These are phyloP conservation scores for Eugenia klotzschiana DNA, from an alignment of 441 rosid species.

Conservation along the genomic window DNA sequence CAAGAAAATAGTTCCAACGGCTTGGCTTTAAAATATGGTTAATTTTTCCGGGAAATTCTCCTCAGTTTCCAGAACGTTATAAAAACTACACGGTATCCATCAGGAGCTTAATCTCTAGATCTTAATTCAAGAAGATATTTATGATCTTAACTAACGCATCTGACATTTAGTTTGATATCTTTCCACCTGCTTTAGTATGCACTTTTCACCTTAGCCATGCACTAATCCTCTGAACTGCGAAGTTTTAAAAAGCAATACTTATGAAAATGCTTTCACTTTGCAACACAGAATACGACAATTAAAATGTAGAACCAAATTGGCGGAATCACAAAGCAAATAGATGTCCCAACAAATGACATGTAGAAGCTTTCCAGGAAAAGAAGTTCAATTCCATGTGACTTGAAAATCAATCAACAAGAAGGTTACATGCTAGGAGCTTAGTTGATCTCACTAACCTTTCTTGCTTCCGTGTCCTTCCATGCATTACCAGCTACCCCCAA, in stretches of 20 bases:
- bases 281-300: neutral
- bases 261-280: neutral
- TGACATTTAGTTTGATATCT: neutral
- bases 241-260: neutral
- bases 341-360: neutral
- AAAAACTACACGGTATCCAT: neutral
- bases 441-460: constrained; percentile 46
- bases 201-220: neutral
- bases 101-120: neutral
- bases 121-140: neutral
- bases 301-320: neutral
- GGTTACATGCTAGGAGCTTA: constrained; percentile 1
- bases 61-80: neutral
- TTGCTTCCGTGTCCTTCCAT: constrained; percentile 97
- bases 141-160: neutral
- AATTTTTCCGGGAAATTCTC: neutral
- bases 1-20: neutral
- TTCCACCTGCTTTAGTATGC: neutral
- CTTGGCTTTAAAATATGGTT: neutral
- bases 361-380: neutral
- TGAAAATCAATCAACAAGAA: neutral
- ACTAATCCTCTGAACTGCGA: neutral
- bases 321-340: neutral
- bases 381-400: neutral
- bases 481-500: constrained; percentile 93